A percentile compares a stretch with the other conserved stretches of the same genome.
These are phyloP conservation scores for Populus hybrid DNA, from an alignment of 441 rosid species.

Conservation along the genomic window DNA sequence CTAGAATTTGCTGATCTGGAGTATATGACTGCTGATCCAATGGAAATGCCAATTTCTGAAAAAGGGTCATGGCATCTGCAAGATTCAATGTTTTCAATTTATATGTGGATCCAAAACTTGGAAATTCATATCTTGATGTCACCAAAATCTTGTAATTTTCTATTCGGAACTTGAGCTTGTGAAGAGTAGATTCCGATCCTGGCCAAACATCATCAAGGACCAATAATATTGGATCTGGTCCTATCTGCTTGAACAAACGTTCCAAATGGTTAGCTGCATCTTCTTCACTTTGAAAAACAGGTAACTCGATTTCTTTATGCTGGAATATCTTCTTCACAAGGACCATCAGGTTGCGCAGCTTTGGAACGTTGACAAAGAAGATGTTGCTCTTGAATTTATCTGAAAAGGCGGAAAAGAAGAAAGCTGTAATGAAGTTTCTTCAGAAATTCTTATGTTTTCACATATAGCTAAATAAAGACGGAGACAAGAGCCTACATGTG, in stretches of 20 bases:
- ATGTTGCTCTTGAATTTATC: slow-evolving; percentile 49
- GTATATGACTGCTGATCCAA: neutral
- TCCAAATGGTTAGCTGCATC: slow-evolving; percentile 43
- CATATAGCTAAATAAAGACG: neutral
- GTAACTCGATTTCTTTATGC: slow-evolving; percentile 23
- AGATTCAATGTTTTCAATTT: slow-evolving; percentile 33
- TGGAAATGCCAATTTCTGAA: slow-evolving; percentile 29
- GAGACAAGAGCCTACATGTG: neutral
- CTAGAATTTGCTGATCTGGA: slow-evolving; percentile 28
- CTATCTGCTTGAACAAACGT: slow-evolving; percentile 28
- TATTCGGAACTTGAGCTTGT: slow-evolving; percentile 29
- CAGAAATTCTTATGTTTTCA: neutral
- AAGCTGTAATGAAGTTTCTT: neutral
- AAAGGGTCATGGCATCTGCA: slow-evolving; percentile 43
- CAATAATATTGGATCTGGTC: slow-evolving; percentile 36
- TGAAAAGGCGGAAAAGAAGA: slow-evolving; percentile 24
- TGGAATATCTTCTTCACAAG: slow-evolving; percentile 40
- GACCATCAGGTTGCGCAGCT: slow-evolving; percentile 32
- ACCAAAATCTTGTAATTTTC: slow-evolving; percentile 55
- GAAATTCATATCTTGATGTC: slow-evolving; percentile 64
- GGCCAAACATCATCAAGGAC: slow-evolving; percentile 82
- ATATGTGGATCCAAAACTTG: slow-evolving; percentile 33
- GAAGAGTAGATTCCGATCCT: slow-evolving; percentile 34
- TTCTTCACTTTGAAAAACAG: slow-evolving; percentile 37
- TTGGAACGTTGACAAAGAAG: slow-evolving; percentile 59